Evolutionary conservation across 2,329 filamentous ascomycete species (phyloP), one percentile per base, ranked within the genome.

Genomic region (Fusarium graminum): DNA sequence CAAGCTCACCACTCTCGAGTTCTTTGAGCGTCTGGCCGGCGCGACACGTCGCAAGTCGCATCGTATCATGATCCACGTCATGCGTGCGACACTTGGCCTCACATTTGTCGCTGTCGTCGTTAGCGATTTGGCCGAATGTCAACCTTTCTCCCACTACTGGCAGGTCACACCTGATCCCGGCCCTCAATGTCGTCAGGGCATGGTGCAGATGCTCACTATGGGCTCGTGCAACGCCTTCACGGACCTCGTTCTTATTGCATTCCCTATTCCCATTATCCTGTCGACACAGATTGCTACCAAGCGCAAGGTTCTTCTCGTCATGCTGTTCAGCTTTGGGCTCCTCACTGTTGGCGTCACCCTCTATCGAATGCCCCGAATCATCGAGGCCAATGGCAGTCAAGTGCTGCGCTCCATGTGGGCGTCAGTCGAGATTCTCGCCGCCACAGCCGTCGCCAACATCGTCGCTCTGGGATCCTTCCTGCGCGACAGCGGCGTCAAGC

Each of bases 381-480:
- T 97, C 50, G 71, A 82, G 6, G 81, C 84, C 32, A 78, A 86
- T 56, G 92, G 93, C 1, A 82, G 85, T 28, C 94, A 97, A 75
- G 92, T 94, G 68, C 91, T 90, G 67, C 91, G 94, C 29, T 94
- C 93, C 0, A 86, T 97, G 14, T 86, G 94, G 72, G 94, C 94
- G 1, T 97, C 93, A 0, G 83, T 94, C 7, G 94, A 97, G 74
- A 91, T 97, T 12, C 84, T 97, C 1, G 92, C 93, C 19, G 93
- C 94, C 3, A 91, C 93, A 0, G 87, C 88, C 0, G 92, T 95
- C 2, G 92, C 93, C 13, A 97, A 97, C 75, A 88, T 90, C 3
- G 85, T 97, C 22, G 91, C 97, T 2, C 86, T 97, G 1, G 94
- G 94, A 6, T 95, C 93, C 0, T 97, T 97, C 74, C 87, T 97